Evolutionary conservation across 176 grass and related monocot species (phyloP).

Genomic region (Carex scoparia): DNA sequence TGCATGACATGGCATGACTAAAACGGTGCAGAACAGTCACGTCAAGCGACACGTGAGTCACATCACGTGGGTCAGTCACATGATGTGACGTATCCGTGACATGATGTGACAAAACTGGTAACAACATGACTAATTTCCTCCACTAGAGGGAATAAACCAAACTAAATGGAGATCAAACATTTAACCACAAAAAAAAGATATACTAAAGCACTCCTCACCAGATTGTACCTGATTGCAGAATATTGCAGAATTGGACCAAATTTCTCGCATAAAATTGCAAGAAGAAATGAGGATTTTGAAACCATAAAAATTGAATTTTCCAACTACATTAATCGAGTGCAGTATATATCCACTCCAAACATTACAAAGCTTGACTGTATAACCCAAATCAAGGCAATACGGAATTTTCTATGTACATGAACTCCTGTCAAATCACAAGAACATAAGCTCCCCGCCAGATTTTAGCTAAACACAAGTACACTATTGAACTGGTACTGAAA

Average conservation of each 20-base stretch:
- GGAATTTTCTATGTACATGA: background rate
- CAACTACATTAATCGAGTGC: background rate
- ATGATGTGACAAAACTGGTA: too few relatives aligned
- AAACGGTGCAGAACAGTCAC: too few relatives aligned
- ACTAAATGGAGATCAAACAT: background rate
- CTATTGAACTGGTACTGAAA: background rate
- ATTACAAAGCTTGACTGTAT: background rate
- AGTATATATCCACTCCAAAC: background rate
- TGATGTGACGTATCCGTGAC: too few relatives aligned
- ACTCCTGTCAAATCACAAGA: background rate
- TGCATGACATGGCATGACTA: too few relatives aligned
- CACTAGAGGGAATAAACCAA: background rate
- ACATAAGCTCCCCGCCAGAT: background rate
- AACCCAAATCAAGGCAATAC: background rate
- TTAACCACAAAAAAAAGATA: background rate
- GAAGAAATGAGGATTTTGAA: background rate
- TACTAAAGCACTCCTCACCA: background rate
- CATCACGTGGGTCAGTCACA: too few relatives aligned
- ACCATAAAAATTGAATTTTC: background rate
- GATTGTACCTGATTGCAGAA: background rate
- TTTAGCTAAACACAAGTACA: background rate
- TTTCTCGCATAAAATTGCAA: background rate
- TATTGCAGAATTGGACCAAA: background rate
- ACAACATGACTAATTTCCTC: too few relatives aligned
- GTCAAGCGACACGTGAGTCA: too few relatives aligned